These are phyloP conservation scores for Lasiodiplodia sp. DNA, from an alignment of 2,329 filamentous ascomycete genomes.

Conservation along the genomic window DNA sequence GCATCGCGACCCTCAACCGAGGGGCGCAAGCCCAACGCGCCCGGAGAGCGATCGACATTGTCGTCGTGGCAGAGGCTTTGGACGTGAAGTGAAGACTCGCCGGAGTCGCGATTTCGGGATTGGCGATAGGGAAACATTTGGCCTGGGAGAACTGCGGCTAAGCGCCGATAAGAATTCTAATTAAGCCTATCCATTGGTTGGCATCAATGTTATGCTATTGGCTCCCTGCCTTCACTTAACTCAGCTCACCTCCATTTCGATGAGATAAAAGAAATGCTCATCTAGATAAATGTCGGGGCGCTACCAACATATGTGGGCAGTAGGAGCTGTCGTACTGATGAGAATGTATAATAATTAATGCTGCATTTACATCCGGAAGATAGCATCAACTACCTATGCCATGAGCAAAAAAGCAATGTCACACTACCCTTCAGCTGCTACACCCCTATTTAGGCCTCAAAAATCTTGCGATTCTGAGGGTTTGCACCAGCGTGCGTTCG, in stretches of 20 bases:
- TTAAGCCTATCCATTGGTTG: constrained; percentile 4
- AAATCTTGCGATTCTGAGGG: too few relatives aligned
- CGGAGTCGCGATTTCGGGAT: not conserved
- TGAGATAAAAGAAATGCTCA: not conserved
- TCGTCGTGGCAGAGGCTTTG: not conserved
- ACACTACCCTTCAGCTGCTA: too few relatives aligned
- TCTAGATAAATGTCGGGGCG: not conserved
- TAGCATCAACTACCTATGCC: too few relatives aligned
- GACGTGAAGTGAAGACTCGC: not conserved
- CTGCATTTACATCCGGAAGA: too few relatives aligned
- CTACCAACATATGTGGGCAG: too few relatives aligned
- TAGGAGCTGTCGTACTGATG: too few relatives aligned
- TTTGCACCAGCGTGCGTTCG: too few relatives aligned
- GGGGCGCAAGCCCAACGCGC: constrained; percentile 56
- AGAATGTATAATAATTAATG: too few relatives aligned
- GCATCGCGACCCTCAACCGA: constrained; percentile 51
- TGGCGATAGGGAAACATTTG: constrained; percentile 16
- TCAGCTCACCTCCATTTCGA: not conserved
- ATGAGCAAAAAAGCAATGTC: too few relatives aligned
- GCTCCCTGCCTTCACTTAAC: not conserved
- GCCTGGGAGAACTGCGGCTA: not conserved
- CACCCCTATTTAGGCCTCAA: too few relatives aligned
- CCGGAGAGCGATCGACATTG: constrained; percentile 32
- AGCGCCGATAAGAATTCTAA: not conserved
- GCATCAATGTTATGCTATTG: not conserved